Evolutionary conservation across 2,329 filamentous ascomycete genomes (phyloP), one percentile per base, ranked within the genome.

Genomic region (Graphilbum ipis-grandicollis): DNA sequence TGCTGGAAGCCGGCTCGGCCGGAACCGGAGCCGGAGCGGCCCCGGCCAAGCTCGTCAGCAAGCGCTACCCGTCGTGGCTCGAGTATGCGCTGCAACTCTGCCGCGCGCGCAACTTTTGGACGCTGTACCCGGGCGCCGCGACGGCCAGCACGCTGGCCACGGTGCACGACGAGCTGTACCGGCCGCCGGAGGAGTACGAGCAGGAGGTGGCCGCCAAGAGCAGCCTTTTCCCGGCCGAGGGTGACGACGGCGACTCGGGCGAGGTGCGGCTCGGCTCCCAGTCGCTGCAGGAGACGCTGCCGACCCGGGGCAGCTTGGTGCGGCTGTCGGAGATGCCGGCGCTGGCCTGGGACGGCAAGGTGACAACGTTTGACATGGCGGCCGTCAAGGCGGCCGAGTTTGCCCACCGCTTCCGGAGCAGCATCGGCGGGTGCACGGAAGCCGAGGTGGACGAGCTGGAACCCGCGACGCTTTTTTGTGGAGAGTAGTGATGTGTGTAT

Each of bases 1-100:
- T 75, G 7, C 58, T 86, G 14, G 57, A 63, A 23, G 41, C 19
- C 37, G 56, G 8, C 46, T n/a, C 53, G 1, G 2, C 57, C 63
- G 1, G 46, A 9, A 6, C 21, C 32, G 23, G 13, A 12, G 19
- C 17, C 15, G 19, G 19, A 15, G 14, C 29, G 2, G 8, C 12
- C 17, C 19, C n/a, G 14, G 49, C 60, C 19, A 83, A 80, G 49
- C 44, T 66, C 10, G 64, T 85, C n/a, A 73, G 74, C 34, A 75
- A 74, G 43, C 68, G 62, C 10, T 72, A 76, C 36, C 82, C 84
- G 0, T 66, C 79, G 0, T 90, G 83, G 76, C 64, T 84, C 39
- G 80, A 92, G 54, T 76, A 84, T 45, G 63, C 81, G 39, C 62
- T 90, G 28, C 77, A 83, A 49, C 66, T 94, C 14, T 79, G 81